Percentiles rank a stretch among this genome's conserved stretches.
Conservation (phyloP, 2,329 filamentous ascomycete genomes). For the Penicillium sp. region DNA sequence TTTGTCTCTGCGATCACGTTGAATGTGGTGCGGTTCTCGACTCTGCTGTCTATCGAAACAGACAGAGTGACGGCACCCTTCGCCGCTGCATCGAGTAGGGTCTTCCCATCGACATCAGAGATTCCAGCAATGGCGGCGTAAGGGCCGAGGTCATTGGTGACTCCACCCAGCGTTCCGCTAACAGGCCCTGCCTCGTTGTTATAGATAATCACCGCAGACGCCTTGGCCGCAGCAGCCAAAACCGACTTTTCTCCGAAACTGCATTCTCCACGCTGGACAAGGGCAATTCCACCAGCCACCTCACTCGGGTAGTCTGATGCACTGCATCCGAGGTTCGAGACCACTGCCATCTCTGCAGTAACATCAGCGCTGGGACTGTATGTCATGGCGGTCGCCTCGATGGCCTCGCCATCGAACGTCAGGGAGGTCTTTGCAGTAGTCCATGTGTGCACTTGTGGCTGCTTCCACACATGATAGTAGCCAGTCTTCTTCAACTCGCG, state of each 20-base stretch:
- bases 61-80: slow-evolving; percentile 36
- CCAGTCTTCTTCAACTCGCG: slow-evolving; percentile 48
- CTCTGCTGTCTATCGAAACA: slow-evolving; percentile 45
- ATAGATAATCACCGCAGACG: slow-evolving; percentile 69
- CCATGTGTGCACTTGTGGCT: slow-evolving; percentile 60
- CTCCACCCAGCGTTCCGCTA: slow-evolving; percentile 66
- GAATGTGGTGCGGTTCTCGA: slow-evolving; percentile 50
- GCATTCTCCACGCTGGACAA: slow-evolving; percentile 69
- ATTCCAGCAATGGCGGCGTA: slow-evolving; percentile 63
- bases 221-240: slow-evolving; percentile 66
- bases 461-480: slow-evolving; percentile 44
- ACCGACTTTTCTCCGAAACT: slow-evolving; percentile 69
- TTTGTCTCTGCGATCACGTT: slow-evolving; percentile 62
- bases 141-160: slow-evolving; percentile 39
- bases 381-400: slow-evolving; percentile 57
- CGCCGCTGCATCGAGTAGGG: slow-evolving; percentile 54
- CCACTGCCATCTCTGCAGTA: slow-evolving; percentile 52
- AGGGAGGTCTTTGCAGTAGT: slow-evolving; percentile 60
- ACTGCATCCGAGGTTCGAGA: slow-evolving; percentile 62
- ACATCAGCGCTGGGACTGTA: slow-evolving; percentile 55
- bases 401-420: slow-evolving; percentile 54
- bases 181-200: slow-evolving; percentile 65
- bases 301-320: slow-evolving; percentile 59
- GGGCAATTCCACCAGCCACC: slow-evolving; percentile 63
- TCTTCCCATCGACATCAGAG: slow-evolving; percentile 56